Evolutionary conservation across 2,329 filamentous ascomycete species (phyloP).

Genomic region (Tympanopsis confertula): DNA sequence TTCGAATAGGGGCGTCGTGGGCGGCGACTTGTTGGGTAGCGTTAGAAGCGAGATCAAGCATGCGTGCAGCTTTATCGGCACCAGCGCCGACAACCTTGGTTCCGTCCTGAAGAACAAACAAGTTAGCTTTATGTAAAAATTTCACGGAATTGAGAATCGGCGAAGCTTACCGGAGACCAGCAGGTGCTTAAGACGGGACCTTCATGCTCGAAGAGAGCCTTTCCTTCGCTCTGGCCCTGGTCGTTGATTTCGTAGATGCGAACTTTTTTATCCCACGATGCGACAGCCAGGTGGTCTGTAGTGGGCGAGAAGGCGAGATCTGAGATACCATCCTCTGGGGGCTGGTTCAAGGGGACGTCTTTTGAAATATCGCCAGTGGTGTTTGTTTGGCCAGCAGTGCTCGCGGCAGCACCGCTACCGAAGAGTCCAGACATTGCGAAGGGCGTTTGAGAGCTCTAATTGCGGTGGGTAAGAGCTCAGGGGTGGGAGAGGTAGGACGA

Average conservation of each 20-base stretch:
- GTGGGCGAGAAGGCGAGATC: slow-evolving; percentile 72
- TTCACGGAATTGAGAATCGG: slow-evolving; percentile 3
- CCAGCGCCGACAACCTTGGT: slow-evolving; percentile 77
- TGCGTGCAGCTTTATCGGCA: slow-evolving; percentile 80
- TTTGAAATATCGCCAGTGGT: slow-evolving; percentile 85
- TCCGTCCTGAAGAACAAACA: slow-evolving; percentile 55
- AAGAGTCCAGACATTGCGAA: slow-evolving; percentile 54
- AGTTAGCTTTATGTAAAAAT: slow-evolving; percentile 3
- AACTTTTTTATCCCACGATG: slow-evolving; percentile 97
- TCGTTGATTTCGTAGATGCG: slow-evolving; percentile 84
- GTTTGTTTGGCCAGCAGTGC: slow-evolving; percentile 33
- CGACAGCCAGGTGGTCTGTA: slow-evolving; percentile 72
- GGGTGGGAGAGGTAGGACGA: neutral
- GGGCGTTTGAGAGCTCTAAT: slow-evolving; percentile 4
- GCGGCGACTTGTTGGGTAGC: slow-evolving; percentile 65
- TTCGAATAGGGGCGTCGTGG: slow-evolving; percentile 74
- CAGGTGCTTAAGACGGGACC: slow-evolving; percentile 74
- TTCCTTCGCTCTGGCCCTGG: slow-evolving; percentile 70
- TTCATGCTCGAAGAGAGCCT: slow-evolving; percentile 76
- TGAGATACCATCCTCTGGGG: slow-evolving; percentile 81
- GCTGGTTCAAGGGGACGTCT: slow-evolving; percentile 68
- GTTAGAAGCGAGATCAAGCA: slow-evolving; percentile 67
- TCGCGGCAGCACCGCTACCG: slow-evolving; percentile 35
- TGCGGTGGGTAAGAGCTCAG: slow-evolving; percentile 1
- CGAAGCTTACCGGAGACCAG: slow-evolving; percentile 67